Evolutionary conservation across 2,329 filamentous ascomycete species (phyloP).

Genomic region (Diaporthe sp.): DNA sequence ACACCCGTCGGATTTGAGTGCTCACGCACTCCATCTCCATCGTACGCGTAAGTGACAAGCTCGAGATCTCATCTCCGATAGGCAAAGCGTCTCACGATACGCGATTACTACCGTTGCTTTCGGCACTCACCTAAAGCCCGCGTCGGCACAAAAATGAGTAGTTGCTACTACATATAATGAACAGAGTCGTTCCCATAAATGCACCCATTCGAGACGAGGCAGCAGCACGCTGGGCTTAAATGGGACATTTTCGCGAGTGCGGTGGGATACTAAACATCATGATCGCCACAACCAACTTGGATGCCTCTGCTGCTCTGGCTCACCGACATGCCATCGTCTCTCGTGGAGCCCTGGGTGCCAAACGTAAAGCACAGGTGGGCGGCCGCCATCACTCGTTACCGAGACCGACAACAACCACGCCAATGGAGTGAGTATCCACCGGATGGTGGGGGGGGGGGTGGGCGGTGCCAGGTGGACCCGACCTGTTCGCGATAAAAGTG

Average conservation of each 20-base stretch:
- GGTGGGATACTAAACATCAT: not conserved
- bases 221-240: not conserved
- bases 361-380: not conserved
- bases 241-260: not conserved
- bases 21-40: too few relatives aligned
- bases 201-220: not conserved
- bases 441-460: not conserved
- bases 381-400: not conserved
- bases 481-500: conserved; percentile 2
- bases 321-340: conserved; percentile 10
- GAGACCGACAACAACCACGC: not conserved
- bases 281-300: conserved; percentile 1
- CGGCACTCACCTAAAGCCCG: not conserved
- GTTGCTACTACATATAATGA: not conserved
- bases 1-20: not conserved
- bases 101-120: conserved; percentile 18
- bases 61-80: conserved; percentile 16
- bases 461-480: not conserved
- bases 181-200: not conserved
- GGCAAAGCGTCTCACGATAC: conserved; percentile 4
- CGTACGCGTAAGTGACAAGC: not conserved
- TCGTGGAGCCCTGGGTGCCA: not conserved
- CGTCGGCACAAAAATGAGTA: not conserved
- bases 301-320: not conserved
- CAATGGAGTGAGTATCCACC: not conserved